Percentiles rank a stretch among this genome's conserved stretches.
phyloP scores from a whole-genome alignment of 768 basidiomycete genomes.

The Boletus subparvulus region DNA sequence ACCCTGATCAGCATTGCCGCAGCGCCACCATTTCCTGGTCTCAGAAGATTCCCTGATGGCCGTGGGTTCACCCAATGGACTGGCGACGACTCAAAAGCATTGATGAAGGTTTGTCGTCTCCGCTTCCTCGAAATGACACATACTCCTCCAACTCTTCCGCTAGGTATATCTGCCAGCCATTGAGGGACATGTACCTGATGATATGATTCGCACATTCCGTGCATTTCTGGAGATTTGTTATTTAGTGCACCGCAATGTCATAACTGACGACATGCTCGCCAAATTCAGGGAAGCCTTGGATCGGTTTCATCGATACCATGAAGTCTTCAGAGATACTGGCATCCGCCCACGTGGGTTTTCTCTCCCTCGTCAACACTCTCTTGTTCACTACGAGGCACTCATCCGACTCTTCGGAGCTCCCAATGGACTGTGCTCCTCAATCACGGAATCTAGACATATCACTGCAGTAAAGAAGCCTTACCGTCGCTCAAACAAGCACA shows the following conservation, averaged over 20 bases:
- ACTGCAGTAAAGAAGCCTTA: conserved; percentile 38
- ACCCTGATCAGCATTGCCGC: not conserved
- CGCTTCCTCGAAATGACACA: no score
- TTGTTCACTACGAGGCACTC: conserved; percentile 28
- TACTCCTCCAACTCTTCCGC: no score
- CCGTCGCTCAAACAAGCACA: conserved; percentile 25
- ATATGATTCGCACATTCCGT: not conserved
- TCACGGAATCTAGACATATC: conserved; percentile 39
- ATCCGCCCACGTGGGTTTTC: conserved; percentile 9
- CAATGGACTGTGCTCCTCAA: conserved; percentile 38
- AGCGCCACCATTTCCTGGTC: not conserved
- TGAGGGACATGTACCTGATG: not conserved
- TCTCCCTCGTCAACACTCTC: conserved; percentile 35
- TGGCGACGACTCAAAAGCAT: not conserved
- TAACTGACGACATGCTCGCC: not conserved
- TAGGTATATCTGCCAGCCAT: not conserved
- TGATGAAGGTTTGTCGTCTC: not conserved
- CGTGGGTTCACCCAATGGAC: not conserved
- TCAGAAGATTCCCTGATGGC: not conserved
- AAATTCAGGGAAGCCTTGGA: not conserved
- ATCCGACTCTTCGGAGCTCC: conserved; percentile 34
- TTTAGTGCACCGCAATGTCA: no score
- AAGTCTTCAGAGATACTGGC: not conserved
- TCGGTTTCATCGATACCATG: not conserved
- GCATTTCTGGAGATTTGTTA: not conserved